Evolutionary conservation across 169 alveolate species (phyloP), one percentile per base, ranked within the genome.

Genomic region (Cardiosporidium cionae): DNA sequence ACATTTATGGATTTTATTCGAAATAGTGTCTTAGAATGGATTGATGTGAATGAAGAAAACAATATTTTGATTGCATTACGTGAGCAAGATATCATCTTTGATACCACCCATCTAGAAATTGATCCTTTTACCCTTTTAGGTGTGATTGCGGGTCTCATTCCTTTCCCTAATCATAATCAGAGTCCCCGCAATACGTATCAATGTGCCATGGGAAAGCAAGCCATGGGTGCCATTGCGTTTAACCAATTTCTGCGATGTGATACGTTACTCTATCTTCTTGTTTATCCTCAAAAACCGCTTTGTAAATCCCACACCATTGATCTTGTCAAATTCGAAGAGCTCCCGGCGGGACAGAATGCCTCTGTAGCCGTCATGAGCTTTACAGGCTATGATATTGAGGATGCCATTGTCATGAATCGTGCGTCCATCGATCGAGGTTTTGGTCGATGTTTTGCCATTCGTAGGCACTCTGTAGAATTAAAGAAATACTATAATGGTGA

Each of bases 151-250:
- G 99, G 99, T 3, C 90, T 98, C 32, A 94, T 98, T 65, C 99
- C 99, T 7, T 98, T 93, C 84, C 99, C 99, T 31, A 95, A 98
- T 87, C 99, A 98, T 87, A 98, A 98, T 86, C 98, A 98, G 82
- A 93, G 98, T 73, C 99, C 99, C 7, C 82, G 99, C 70, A 98
- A 98, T 85, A 98, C 99, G 5, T 98, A 96, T 86, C 98, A 97
- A 81, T 97, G 99, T 82, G 99, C 99, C 16, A 98, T 98, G 99
- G 99, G 99, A 6, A 98, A 97, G 80, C 98, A 98, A 86, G 98
- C 99, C 16, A 93, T 98, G 81, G 99, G 99, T 31, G 89, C 95
- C n/a, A 92, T 96, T 54, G 99, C 99, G 0, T 93, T 88, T 86
- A 98, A 97, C 81, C 97, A 71, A 35, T 78, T 71, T 37, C 32